phyloP scores from a whole-genome alignment of 2,329 filamentous ascomycete species.

The Dactylellina parvicollis region DNA sequence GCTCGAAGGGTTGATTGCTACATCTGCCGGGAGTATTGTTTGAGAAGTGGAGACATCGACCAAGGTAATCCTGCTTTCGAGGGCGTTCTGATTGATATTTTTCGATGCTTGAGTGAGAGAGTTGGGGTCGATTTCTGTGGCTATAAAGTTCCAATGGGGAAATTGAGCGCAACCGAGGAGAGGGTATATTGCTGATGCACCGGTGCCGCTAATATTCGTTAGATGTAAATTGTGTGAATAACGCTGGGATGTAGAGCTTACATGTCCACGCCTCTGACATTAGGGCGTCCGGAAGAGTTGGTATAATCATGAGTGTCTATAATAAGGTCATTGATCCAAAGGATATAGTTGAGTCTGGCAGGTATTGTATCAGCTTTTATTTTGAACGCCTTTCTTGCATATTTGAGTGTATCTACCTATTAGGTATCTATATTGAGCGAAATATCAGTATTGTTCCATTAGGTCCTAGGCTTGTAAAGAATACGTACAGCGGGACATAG shows the following conservation, averaged over 20 bases:
- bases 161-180: constrained; percentile 69
- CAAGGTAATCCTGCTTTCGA: constrained; percentile 29
- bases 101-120: constrained; percentile 24
- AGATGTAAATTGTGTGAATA: neutral
- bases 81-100: constrained; percentile 18
- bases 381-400: neutral
- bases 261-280: constrained; percentile 79
- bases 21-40: constrained; percentile 17
- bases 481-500: constrained; percentile 81
- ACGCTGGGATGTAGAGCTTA: constrained; percentile 57
- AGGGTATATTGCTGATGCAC: constrained; percentile 90
- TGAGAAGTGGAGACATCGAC: constrained; percentile 15
- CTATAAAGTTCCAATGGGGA: constrained; percentile 27
- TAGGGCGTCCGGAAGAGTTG: constrained; percentile 67
- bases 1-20: constrained; percentile 57
- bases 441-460: neutral
- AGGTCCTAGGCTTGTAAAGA: neutral
- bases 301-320: constrained; percentile 66
- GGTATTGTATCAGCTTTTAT: neutral
- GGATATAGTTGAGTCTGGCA: constrained; percentile 82
- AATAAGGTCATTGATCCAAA: constrained; percentile 85
- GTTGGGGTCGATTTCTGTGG: constrained; percentile 52
- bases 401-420: constrained; percentile 50
- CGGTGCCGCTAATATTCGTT: constrained; percentile 72
- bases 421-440: constrained; percentile 48